Conservation (phyloP, 1,139 yeast genomes). For the Kurtzmaniella quercitrusa region DNA sequence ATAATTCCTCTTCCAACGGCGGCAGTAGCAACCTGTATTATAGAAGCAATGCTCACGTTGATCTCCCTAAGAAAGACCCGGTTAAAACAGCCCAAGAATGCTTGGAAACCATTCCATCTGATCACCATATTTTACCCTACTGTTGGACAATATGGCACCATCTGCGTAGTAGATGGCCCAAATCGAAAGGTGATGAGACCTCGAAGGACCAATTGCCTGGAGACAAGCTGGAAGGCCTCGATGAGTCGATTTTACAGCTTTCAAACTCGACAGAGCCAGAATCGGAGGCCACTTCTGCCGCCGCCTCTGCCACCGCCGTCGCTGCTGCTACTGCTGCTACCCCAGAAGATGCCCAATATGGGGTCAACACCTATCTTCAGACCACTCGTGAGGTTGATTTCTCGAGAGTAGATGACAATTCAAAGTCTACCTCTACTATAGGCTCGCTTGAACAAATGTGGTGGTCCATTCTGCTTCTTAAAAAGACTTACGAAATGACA, state of each 20-base stretch:
- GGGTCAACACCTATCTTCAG: slow-evolving; percentile 39
- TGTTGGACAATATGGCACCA: slow-evolving; percentile 52
- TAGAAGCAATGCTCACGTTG: slow-evolving; percentile 12
- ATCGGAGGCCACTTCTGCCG: neutral
- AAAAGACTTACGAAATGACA: slow-evolving; percentile 44
- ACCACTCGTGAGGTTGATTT: slow-evolving; percentile 39
- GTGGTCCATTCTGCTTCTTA: slow-evolving; percentile 46
- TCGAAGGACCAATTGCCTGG: slow-evolving; percentile 8
- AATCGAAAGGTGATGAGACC: slow-evolving; percentile 14
- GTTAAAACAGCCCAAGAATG: slow-evolving; percentile 30
- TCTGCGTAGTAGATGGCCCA: slow-evolving; percentile 23
- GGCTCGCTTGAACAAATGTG: slow-evolving; percentile 63
- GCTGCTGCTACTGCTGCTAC: neutral
- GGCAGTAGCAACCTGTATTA: slow-evolving; percentile 7
- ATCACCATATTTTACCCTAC: slow-evolving; percentile 41
- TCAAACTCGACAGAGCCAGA: slow-evolving; percentile 11
- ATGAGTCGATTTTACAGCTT: slow-evolving; percentile 10
- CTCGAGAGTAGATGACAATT: slow-evolving; percentile 15
- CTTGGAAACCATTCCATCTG: slow-evolving; percentile 22
- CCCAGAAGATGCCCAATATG: slow-evolving; percentile 13
- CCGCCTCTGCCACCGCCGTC: neutral
- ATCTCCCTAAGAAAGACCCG: slow-evolving; percentile 35
- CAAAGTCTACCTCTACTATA: slow-evolving; percentile 28
- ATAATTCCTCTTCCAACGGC: slow-evolving; percentile 7
- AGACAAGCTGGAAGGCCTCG: slow-evolving; percentile 5